A percentile compares a stretch with the other conserved stretches of the same genome.
phyloP scores from a whole-genome alignment of 305 asterid species.

The Fraxinus paxiana region DNA sequence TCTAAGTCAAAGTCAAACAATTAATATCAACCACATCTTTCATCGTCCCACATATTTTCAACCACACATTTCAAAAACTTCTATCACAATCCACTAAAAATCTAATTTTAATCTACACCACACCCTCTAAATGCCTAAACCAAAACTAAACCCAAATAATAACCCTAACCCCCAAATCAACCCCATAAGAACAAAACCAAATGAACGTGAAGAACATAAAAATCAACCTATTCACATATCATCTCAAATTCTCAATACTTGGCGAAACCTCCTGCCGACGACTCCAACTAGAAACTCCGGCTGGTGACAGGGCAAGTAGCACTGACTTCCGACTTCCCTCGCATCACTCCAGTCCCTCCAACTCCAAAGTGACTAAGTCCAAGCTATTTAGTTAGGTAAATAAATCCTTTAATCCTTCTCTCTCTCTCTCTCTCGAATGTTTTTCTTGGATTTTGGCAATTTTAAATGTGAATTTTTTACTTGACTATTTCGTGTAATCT shows the following conservation, averaged over 20 bases:
- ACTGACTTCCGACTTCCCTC: neutral
- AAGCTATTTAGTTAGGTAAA: neutral
- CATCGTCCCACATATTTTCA: too few species aligned
- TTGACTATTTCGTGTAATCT: neutral
- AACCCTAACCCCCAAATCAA: neutral
- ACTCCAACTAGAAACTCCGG: neutral
- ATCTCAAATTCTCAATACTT: neutral
- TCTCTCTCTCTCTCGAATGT: neutral
- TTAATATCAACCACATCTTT: too few species aligned
- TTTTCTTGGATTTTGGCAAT: neutral
- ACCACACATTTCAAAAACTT: too few species aligned
- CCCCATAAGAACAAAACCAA: neutral
- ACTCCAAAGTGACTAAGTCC: neutral
- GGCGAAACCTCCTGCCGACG: neutral
- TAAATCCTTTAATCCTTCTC: neutral
- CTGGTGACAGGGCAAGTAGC: neutral
- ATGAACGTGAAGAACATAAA: neutral
- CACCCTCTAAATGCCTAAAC: neutral
- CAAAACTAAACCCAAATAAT: neutral
- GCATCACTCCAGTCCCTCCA: neutral
- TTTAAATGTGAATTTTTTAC: too few species aligned
- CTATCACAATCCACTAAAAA: too few species aligned
- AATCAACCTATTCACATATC: neutral
- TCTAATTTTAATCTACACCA: too few species aligned
- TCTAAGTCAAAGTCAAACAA: too few species aligned